phyloP scores from a whole-genome alignment of 164 flowering plant species.

The Aristolochia contorta region DNA sequence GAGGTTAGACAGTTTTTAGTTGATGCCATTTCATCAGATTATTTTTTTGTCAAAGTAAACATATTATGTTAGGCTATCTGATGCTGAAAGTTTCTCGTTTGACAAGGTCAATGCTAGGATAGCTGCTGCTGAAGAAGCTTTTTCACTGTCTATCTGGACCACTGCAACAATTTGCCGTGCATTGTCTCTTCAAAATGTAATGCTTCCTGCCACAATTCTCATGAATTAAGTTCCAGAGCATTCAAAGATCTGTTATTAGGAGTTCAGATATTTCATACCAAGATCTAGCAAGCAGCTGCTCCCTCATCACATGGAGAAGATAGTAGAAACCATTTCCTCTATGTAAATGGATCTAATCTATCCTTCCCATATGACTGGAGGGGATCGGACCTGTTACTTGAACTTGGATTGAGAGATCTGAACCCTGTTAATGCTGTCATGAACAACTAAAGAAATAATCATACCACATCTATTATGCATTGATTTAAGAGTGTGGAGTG shows the following conservation, averaged over 20 bases:
- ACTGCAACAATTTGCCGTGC: slow-evolving; percentile 81
- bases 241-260: neutral
- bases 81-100: slow-evolving; percentile 12
- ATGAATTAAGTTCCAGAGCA: slow-evolving; percentile 4
- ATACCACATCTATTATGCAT: neutral
- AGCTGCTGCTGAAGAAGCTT: slow-evolving; percentile 86
- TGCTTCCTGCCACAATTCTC: slow-evolving; percentile 3
- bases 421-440: too few species aligned
- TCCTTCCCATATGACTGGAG: too few species aligned
- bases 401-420: too few species aligned
- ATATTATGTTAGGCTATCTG: neutral
- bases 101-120: slow-evolving; percentile 49
- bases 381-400: too few species aligned
- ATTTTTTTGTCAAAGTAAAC: too few species aligned
- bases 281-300: too few species aligned
- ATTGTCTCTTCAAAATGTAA: slow-evolving; percentile 90
- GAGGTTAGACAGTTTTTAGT: slow-evolving; percentile 32
- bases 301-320: too few species aligned
- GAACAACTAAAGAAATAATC: too few species aligned
- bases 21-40: neutral
- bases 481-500: too few species aligned
- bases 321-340: too few species aligned
- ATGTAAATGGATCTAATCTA: too few species aligned
- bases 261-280: too few species aligned
- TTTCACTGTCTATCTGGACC: slow-evolving; percentile 76